Evolutionary conservation across 129 eudicot species (phyloP).

Genomic region (Pittosporum tobira): DNA sequence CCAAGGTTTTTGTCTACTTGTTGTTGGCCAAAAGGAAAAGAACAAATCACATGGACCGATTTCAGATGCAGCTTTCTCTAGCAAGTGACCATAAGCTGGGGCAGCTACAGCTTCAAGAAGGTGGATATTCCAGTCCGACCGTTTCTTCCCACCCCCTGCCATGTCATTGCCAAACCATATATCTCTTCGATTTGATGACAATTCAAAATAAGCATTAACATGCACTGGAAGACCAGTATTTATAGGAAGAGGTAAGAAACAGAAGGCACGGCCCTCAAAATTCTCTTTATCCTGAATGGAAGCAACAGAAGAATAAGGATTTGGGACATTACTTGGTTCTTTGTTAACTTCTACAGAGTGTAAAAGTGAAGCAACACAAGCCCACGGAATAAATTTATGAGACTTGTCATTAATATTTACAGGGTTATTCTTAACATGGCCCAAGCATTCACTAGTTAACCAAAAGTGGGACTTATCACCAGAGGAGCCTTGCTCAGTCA

Average conservation of each 20-base stretch:
- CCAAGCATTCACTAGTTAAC: constrained; percentile 86
- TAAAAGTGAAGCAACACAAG: constrained; percentile 74
- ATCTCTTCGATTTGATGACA: constrained; percentile 95
- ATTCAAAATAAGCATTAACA: constrained; percentile 87
- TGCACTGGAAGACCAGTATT: constrained; percentile 91
- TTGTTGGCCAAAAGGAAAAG: constrained; percentile 86
- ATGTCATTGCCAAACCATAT: constrained; percentile 99
- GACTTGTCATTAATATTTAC: constrained; percentile 34
- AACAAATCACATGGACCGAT: constrained; percentile 62
- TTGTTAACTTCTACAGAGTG: constrained; percentile 28
- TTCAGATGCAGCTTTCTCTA: constrained; percentile 79
- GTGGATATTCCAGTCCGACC: constrained; percentile 87
- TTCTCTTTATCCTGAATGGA: constrained; percentile 23
- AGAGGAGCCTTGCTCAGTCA: constrained; percentile 54
- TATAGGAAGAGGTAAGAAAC: constrained; percentile 92
- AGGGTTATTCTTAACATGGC: constrained; percentile 33
- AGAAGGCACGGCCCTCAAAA: constrained; percentile 92
- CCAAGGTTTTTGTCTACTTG: constrained; percentile 73
- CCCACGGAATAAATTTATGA: constrained; percentile 79
- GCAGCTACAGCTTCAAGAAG: constrained; percentile 90
- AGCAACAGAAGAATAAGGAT: constrained; percentile 16
- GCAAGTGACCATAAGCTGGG: constrained; percentile 93
- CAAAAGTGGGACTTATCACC: constrained; percentile 57
- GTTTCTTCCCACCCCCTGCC: constrained; percentile 96
- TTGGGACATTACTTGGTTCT: constrained; percentile 11